A percentile compares a stretch with the other conserved stretches of the same genome.
These are phyloP conservation scores for Starmerella apis DNA, from an alignment of 805 yeast genomes.

Conservation along the genomic window DNA sequence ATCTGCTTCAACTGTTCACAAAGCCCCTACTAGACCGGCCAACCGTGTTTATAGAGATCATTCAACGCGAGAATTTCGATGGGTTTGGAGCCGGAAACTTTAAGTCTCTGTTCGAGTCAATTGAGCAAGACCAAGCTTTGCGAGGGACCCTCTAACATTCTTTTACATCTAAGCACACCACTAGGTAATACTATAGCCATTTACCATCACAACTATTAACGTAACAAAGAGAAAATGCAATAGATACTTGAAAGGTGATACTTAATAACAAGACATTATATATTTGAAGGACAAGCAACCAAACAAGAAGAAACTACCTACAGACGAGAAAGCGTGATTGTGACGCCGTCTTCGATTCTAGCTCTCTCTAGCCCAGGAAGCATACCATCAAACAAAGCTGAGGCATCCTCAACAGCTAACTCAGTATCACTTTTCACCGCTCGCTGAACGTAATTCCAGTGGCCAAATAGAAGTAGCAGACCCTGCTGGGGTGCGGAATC, in stretches of 20 bases:
- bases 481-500: conserved; percentile 11
- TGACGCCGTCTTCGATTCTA: conserved; percentile 59
- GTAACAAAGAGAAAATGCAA: too few relatives aligned
- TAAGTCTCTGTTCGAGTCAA: conserved; percentile 66
- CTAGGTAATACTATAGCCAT: too few relatives aligned
- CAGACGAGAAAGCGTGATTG: conserved; percentile 33
- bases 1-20: conserved; percentile 69
- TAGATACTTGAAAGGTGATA: too few relatives aligned
- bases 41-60: conserved; percentile 69
- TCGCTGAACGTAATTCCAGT: conserved; percentile 45
- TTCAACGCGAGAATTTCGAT: conserved; percentile 66
- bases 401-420: conserved; percentile 40
- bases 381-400: conserved; percentile 61
- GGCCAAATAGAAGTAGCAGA: conserved; percentile 49
- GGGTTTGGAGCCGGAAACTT: conserved; percentile 90
- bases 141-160: conserved; percentile 46
- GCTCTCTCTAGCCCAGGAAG: conserved; percentile 44
- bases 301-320: too few relatives aligned
- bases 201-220: too few relatives aligned
- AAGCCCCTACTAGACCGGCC: conserved; percentile 70
- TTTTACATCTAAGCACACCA: neutral
- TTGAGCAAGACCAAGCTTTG: conserved; percentile 61
- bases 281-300: too few relatives aligned
- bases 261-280: too few relatives aligned
- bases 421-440: conserved; percentile 46